Evolutionary conservation across 2,329 filamentous ascomycete species (phyloP).

Genomic region (Neofusicoccum parvum): DNA sequence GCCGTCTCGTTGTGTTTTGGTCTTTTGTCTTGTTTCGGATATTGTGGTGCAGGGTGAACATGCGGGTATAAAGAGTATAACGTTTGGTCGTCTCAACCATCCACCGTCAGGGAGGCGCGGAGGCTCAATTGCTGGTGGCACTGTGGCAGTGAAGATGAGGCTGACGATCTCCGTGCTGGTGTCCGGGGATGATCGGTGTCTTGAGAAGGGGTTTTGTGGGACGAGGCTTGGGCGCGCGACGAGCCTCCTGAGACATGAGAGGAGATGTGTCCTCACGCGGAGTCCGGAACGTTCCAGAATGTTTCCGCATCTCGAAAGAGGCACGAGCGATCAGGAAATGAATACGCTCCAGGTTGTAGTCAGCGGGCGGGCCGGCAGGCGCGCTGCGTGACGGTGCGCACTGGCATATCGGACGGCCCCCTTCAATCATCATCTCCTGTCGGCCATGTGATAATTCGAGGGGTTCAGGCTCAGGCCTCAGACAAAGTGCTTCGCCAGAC

Average conservation of each 20-base stretch:
- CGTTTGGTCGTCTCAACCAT: neutral
- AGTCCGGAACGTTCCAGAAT: constrained; percentile 9
- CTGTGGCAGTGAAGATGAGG: neutral
- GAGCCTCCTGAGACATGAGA: constrained; percentile 4
- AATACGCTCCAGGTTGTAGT: constrained; percentile 6
- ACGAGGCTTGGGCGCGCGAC: neutral
- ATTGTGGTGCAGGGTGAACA: neutral
- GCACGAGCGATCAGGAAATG: constrained; percentile 7
- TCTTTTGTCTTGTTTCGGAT: neutral
- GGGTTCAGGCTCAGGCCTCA: neutral
- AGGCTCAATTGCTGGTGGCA: neutral
- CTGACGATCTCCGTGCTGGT: neutral
- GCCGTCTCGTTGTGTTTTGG: neutral
- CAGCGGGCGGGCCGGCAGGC: neutral
- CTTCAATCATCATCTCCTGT: neutral
- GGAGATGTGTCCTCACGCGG: constrained; percentile 14
- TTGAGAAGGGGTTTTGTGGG: constrained; percentile 5
- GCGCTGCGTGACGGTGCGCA: neutral
- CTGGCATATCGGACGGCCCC: neutral
- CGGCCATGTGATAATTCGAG: neutral
- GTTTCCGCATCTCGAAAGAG: neutral
- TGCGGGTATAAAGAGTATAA: neutral
- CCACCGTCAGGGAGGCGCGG: neutral
- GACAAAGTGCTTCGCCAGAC: constrained; percentile 17
- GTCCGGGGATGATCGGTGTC: neutral